Evolutionary conservation across 2,329 filamentous ascomycete species (phyloP).

Genomic region (Diplodia corticola): DNA sequence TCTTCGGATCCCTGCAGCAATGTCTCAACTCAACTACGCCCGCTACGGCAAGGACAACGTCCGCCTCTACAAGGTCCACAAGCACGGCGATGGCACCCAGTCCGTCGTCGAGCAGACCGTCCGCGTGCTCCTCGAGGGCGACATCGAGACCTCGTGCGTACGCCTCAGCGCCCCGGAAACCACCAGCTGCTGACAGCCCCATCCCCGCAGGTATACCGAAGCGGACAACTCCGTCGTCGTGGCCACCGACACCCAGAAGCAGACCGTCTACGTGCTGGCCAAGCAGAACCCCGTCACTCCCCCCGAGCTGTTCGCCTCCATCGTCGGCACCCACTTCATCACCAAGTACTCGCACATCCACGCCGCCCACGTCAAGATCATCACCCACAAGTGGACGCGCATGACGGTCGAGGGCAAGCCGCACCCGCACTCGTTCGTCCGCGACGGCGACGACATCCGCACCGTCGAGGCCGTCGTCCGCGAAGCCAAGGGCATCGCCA

Average conservation of each 20-base stretch:
- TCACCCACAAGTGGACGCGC: slow-evolving; percentile 88
- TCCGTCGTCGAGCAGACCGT: slow-evolving; percentile 94
- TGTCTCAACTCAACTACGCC: slow-evolving; percentile 57
- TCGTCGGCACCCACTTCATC: slow-evolving; percentile 85
- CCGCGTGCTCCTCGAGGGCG: slow-evolving; percentile 86
- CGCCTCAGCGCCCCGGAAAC: neutral
- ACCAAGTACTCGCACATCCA: slow-evolving; percentile 86
- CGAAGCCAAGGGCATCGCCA: slow-evolving; percentile 65
- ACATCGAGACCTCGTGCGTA: slow-evolving; percentile 75
- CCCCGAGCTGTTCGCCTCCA: slow-evolving; percentile 86
- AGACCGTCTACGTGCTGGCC: slow-evolving; percentile 84
- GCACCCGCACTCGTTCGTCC: slow-evolving; percentile 92
- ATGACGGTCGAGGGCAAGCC: slow-evolving; percentile 83
- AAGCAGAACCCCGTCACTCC: slow-evolving; percentile 91
- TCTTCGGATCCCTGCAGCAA: slow-evolving; percentile 25
- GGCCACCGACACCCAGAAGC: slow-evolving; percentile 97
- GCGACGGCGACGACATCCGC: slow-evolving; percentile 85
- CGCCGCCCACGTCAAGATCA: slow-evolving; percentile 75
- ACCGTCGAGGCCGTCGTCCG: slow-evolving; percentile 74
- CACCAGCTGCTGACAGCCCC: slow-evolving; percentile 21
- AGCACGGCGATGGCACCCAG: slow-evolving; percentile 75
- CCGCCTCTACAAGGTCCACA: slow-evolving; percentile 92
- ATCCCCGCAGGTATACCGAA: slow-evolving; percentile 70
- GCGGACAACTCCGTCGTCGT: slow-evolving; percentile 96
- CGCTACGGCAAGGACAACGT: slow-evolving; percentile 97